Conservation (phyloP, 176 grass and related monocot genomes). For the Oryza officinalis region DNA sequence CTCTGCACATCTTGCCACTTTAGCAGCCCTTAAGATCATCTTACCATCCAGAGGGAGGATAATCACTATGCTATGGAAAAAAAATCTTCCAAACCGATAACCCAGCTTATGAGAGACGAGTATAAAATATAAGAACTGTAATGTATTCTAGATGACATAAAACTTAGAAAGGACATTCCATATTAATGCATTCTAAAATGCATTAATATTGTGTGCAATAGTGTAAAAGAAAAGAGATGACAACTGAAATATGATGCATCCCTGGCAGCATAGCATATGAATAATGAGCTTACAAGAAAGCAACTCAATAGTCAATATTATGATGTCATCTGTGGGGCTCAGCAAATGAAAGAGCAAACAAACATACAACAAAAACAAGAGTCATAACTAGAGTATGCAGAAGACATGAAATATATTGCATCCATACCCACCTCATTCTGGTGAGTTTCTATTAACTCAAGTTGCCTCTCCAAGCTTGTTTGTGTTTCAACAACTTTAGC, state of each 20-base stretch:
- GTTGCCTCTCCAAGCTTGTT: conserved; percentile 88
- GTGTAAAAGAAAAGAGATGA: not conserved
- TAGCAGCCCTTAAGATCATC: not conserved
- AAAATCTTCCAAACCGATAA: too few species aligned
- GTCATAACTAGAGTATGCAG: not conserved
- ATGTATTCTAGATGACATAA: not conserved
- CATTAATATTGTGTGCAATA: not conserved
- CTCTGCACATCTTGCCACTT: not conserved
- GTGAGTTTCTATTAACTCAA: conserved; percentile 98
- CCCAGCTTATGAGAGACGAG: too few species aligned
- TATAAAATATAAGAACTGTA: too few species aligned
- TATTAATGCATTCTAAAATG: not conserved
- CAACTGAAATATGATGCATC: not conserved
- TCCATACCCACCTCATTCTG: conserved; percentile 69
- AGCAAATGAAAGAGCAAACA: conserved; percentile 3
- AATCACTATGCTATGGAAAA: too few species aligned
- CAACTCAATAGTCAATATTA: conserved; percentile 14
- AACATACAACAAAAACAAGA: not conserved
- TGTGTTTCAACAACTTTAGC: conserved; percentile 99
- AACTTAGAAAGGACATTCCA: too few species aligned
- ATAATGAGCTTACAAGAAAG: not conserved
- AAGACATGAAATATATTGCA: conserved; percentile 17
- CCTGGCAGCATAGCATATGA: not conserved
- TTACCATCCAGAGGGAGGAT: not conserved
- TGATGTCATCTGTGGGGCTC: not conserved